A percentile compares a stretch with the other conserved stretches of the same genome.
Evolutionary conservation across 139 green algal species (phyloP).

Genomic region (Closterium sp.): DNA sequence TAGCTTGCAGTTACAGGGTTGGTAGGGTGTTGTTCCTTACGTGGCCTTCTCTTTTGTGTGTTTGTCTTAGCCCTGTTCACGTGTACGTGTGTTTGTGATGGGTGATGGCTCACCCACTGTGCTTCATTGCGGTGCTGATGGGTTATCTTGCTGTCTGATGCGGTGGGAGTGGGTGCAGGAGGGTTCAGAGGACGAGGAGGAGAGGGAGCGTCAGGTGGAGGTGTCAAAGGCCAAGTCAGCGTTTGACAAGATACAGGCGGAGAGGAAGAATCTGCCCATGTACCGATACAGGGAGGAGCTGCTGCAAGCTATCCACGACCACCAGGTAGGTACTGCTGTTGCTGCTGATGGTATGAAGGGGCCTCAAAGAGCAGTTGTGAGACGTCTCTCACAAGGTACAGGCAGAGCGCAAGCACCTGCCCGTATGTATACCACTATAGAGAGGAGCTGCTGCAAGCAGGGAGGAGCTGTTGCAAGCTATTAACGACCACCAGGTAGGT

Average conservation of each 20-base stretch:
- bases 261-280: constrained; percentile 81
- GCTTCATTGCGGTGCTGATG: too few relatives aligned
- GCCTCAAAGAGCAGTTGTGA: too few relatives aligned
- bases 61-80: too few relatives aligned
- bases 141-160: too few relatives aligned
- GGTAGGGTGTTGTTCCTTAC: too few relatives aligned
- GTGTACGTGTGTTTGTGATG: too few relatives aligned
- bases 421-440: constrained; percentile 94
- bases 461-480: constrained; percentile 71
- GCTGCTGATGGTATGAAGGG: too few relatives aligned
- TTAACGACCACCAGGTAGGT: constrained; percentile 73
- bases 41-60: too few relatives aligned
- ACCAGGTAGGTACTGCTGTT: constrained; percentile 51
- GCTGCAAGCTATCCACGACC: constrained; percentile 78
- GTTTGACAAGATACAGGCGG: constrained; percentile 10
- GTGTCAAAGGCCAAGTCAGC: constrained; percentile 43
- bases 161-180: not conserved
- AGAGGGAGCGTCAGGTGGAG: constrained; percentile 5
- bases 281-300: constrained; percentile 73
- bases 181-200: constrained; percentile 29
- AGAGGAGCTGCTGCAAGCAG: too few relatives aligned
- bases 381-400: too few relatives aligned
- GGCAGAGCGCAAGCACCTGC: constrained; percentile 68
- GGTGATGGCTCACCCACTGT: too few relatives aligned
- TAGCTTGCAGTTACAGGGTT: too few relatives aligned